Evolutionary conservation across 768 basidiomycete genomes (phyloP), one percentile per base, ranked within the genome.

Genomic region (Rhizopogon vulgaris): DNA sequence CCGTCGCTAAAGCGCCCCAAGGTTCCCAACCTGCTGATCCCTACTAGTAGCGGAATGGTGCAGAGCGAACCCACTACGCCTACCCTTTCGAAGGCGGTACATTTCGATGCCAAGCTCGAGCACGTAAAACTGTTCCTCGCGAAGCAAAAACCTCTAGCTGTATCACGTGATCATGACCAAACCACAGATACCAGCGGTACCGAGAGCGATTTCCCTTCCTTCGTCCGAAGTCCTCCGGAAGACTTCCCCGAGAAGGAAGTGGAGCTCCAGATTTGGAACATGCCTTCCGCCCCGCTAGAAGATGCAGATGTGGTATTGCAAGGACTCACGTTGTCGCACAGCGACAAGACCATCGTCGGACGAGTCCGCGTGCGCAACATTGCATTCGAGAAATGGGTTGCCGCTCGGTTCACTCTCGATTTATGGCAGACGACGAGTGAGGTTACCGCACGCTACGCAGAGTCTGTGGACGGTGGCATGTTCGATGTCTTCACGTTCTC

Each of bases 401-500:
- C 84, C 7, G 81, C 93, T 24, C 82, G 95, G 27, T 98, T 96
- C 69, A 97, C 95, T 1, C 79, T 94, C 59, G 95, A 98, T 65
- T 78, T 75, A 58, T 98, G 95, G 95, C 91, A 93, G 68, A 99
- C 95, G 42, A 94, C 91, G 53, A 89, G 86, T 67, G 95, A 98
- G 68, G 90, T 96, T 52, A 80, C 84, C 0, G 94, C 85, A 24
- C 82, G 79, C 46, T 86, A 90, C 65, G 68, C 71, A 17, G 76
- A 79, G 52, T 64, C 74, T 34, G 55, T 73, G 18, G 58, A 57
- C 41, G 64, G 56, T 28, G 67, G 71, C 36, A 51, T 49, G 24
- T 77, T 79, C 64, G 93, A 94, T 63, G 73, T 87, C 17, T 95
- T 95, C 70, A 64, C 73, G 22, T 95, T 94, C 68, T 70, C 68